phyloP scores from a whole-genome alignment of 202 grass and related monocot species.

The Carex arenaria region DNA sequence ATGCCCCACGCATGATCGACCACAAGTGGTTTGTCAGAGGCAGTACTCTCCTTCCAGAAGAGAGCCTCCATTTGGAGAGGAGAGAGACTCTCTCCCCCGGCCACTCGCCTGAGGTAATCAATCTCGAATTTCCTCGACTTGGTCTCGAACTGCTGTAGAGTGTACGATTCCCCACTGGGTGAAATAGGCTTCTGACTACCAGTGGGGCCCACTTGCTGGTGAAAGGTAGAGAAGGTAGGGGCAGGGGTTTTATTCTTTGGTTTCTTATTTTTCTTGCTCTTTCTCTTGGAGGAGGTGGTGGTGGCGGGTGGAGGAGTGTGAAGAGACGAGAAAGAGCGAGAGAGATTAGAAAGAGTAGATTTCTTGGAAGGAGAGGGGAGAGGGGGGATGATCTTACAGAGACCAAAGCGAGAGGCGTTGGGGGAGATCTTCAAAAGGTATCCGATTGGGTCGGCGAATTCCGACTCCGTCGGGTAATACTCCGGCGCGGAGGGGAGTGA shows the following conservation, averaged over 20 bases:
- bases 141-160: constrained; percentile 74
- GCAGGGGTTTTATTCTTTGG: neutral
- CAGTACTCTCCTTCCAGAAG: constrained; percentile 55
- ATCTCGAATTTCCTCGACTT: constrained; percentile 36
- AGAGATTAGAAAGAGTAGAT: neutral
- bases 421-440: constrained; percentile 3
- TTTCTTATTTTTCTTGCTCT: constrained; percentile 31
- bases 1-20: constrained; percentile 87
- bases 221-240: constrained; percentile 68
- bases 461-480: constrained; percentile 49
- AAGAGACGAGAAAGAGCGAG: neutral
- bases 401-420: constrained; percentile 37
- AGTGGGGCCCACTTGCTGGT: constrained; percentile 66
- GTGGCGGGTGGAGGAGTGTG: neutral
- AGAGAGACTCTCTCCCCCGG: constrained; percentile 31
- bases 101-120: constrained; percentile 37
- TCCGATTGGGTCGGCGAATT: constrained; percentile 32
- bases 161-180: constrained; percentile 55
- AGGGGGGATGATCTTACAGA: constrained; percentile 68
- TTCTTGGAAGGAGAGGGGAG: neutral
- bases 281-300: constrained; percentile 24
- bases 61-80: constrained; percentile 71
- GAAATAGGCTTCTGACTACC: constrained; percentile 62
- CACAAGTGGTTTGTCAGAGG: constrained; percentile 48
- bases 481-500: constrained; percentile 71